These are phyloP conservation scores for Hypoxylon cercidicola DNA, from an alignment of 495 filamentous ascomycete species.

Conservation along the genomic window DNA sequence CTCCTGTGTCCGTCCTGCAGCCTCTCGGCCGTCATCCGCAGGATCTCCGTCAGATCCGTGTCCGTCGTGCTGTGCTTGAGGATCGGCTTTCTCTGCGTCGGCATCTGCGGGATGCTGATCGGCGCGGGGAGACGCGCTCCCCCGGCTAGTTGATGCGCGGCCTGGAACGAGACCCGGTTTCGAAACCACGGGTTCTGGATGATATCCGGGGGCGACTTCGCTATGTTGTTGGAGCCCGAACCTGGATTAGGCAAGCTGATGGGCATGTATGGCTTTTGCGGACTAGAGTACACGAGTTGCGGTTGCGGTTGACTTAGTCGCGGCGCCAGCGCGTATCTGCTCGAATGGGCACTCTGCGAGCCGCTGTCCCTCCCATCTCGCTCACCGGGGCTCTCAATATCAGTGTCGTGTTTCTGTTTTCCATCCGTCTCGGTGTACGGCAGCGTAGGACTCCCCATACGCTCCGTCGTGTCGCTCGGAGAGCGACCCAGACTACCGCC, in stretches of 20 bases:
- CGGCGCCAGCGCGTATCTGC: constrained; percentile 18
- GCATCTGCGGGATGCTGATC: constrained; percentile 20
- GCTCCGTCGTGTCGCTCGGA: constrained; percentile 35
- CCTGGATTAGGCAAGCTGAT: constrained; percentile 8
- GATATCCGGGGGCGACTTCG: constrained; percentile 30
- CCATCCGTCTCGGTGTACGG: constrained; percentile 32
- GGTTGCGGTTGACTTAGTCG: constrained; percentile 18
- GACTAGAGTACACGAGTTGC: constrained; percentile 19
- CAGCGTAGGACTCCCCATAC: constrained; percentile 39
- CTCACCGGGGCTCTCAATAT: constrained; percentile 2
- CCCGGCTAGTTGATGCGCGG: constrained; percentile 40
- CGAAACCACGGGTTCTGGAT: constrained; percentile 29
- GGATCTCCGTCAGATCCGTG: constrained; percentile 53
- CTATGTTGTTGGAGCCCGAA: constrained; percentile 9
- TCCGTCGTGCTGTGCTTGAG: constrained; percentile 49
- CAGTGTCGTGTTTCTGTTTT: background rate
- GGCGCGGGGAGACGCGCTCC: constrained; percentile 34
- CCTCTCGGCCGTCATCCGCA: constrained; percentile 54
- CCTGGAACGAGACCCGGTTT: constrained; percentile 28
- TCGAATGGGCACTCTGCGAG: background rate
- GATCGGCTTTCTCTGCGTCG: constrained; percentile 30
- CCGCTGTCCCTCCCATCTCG: background rate
- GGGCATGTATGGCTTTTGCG: constrained; percentile 22
- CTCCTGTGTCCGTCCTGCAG: constrained; percentile 49
- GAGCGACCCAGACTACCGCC: constrained; percentile 34